A percentile compares a stretch with the other conserved stretches of the same genome.
Evolutionary conservation across 1,284 basidiomycete genomes (phyloP).

Genomic region (Trichosporon ovoides): DNA sequence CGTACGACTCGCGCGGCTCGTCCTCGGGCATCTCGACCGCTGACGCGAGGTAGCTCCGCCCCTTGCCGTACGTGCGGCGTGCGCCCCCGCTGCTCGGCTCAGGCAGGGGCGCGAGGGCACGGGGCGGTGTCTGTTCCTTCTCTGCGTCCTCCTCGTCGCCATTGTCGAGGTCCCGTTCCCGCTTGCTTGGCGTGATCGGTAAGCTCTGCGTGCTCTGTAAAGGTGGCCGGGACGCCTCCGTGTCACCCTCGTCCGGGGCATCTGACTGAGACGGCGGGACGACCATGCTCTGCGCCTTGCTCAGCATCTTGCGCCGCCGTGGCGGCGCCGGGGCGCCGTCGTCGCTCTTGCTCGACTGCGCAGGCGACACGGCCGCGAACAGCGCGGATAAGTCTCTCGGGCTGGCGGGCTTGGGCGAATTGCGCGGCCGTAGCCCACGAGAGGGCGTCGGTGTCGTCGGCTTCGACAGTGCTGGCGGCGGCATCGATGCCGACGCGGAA

Average conservation of each 20-base stretch:
- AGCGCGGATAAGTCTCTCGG: conserved; percentile 28
- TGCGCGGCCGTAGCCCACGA: neutral
- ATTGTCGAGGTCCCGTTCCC: conserved; percentile 10
- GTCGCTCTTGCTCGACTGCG: neutral
- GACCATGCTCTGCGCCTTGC: conserved; percentile 38
- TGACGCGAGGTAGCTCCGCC: conserved; percentile 22
- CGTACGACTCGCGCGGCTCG: conserved; percentile 34
- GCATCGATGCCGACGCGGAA: neutral
- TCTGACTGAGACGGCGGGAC: conserved; percentile 8
- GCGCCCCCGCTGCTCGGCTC: conserved; percentile 22
- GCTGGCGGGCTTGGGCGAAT: conserved; percentile 8
- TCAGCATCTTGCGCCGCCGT: conserved; percentile 30
- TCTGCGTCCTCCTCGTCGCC: conserved; percentile 14
- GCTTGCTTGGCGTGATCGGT: conserved; percentile 16
- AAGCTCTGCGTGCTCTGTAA: conserved; percentile 11
- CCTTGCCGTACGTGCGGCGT: conserved; percentile 34
- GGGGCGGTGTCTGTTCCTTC: conserved; percentile 1
- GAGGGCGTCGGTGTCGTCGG: neutral
- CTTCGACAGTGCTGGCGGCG: neutral
- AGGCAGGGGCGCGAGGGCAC: conserved; percentile 9
- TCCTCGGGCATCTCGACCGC: conserved; percentile 9
- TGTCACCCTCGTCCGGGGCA: conserved; percentile 1
- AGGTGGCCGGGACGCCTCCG: conserved; percentile 1
- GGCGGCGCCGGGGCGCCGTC: neutral
- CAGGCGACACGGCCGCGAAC: conserved; percentile 28